Evolutionary conservation across 495 filamentous ascomycete genomes (phyloP), one percentile per base, ranked within the genome.

Genomic region (Thermochaetoides thermophila): DNA sequence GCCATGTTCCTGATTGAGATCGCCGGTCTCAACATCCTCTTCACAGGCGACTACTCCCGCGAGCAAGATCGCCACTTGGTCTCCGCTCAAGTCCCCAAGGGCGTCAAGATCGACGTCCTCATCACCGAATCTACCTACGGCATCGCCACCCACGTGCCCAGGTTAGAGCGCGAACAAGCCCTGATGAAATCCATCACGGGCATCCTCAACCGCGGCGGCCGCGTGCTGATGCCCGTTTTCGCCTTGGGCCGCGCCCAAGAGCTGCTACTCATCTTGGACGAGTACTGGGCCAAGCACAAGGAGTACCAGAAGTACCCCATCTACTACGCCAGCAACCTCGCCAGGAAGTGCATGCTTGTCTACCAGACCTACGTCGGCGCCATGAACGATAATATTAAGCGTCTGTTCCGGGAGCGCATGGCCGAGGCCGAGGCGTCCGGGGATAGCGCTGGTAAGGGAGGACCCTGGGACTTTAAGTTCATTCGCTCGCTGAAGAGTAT

Each of bases 331-430:
- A 84, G 78, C 39, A 92, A 87, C 49, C 68, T 94, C 29, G 89
- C 89, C 1, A 64, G 87, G 42, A 89, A 92, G 54, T 97, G 89
- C 51, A 97, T 97, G 89, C 71, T 93, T 12, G 85, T 97, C 5
- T 97, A 97, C 49, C 87, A 95, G 55, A 97, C 89, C 1, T 96
- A 95, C 48, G 80, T 94, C 38, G 78, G 81, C 33, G 81, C 84
- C 17, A 97, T 97, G 89, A 97, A 97, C 51, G 87, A 94, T 52
- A 95, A 93, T 45, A 96, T 97, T 58, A 94, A 92, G 49, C 70
- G 80, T 2, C 67, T 89, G 6, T 92, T 91, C 59, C 67, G 80
- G 13, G 78, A 87, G 48, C 71, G 81, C 17, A 81, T 85, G 74
- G 80, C 78, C 4, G 83, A 93, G 55, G 81, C 82, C 24, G 84